Evolutionary conservation across 306 rosid genomes (phyloP), one percentile per base, ranked within the genome.

Genomic region (Dalbergia cochinchinensis): DNA sequence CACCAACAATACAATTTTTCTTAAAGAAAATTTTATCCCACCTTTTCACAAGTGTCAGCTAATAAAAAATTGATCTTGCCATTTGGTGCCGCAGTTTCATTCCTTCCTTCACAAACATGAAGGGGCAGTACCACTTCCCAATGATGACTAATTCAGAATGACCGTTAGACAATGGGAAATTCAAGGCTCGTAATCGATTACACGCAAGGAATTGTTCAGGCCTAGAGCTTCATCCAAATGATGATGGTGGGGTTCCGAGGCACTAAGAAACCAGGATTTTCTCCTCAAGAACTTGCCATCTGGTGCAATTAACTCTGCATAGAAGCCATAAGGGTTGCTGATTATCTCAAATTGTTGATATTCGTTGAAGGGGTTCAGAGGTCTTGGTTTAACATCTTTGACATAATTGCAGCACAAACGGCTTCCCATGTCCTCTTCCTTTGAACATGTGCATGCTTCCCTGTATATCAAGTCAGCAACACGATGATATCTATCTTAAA

Each of bases 41-140:
- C 13, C 83, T 79, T 59, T 91, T 90, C 61, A 82, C 83, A 1
- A 91, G 89, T 15, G 86, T 87, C 84, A 88, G 60, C 39, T 78
- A 72, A 26, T 91, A 89, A 20, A 84, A 89, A 79, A 65, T 37
- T 1, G 88, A 87, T 2, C 5, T 65, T 11, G 67, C 45, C 85
- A 87, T 76, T 3, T 86, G 85, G 18, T 82, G 72, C 37, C 82
- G 82, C 4, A 79, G 20, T 16, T 26, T 78, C 50, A 58, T 16
- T 58, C 78, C 79, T 60, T 87, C 96, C 74, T 76, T 83, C n/a
- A 89, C 60, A 58, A 89, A 87, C 83, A 87, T 61, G 53, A 86
- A 87, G 70, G 93, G 96, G 34, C 82, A 58, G 7, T 92, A 83
- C 94, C 94, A 92, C 45, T 86, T 87, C 1, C 91, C 97, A 6